A percentile compares a stretch with the other conserved stretches of the same genome.
These are phyloP conservation scores for Psilocybe cyanescens DNA, from an alignment of 768 basidiomycete species.

Conservation along the genomic window DNA sequence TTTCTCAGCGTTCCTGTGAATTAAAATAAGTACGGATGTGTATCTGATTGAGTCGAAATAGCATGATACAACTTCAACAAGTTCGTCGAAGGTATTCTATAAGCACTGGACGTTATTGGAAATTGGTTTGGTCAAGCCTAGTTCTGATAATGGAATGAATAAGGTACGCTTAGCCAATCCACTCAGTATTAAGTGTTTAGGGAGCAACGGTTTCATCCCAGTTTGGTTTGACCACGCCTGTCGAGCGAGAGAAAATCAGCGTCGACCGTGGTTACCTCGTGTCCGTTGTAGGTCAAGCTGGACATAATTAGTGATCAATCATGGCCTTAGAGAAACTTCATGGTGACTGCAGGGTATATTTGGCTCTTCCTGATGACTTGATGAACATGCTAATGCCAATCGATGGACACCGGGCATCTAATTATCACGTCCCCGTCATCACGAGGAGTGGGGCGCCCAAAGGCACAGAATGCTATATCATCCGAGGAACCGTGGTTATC, in stretches of 20 bases:
- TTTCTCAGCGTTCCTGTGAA: background rate
- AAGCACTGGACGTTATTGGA: background rate
- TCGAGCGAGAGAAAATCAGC: conserved; percentile 11
- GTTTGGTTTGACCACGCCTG: conserved; percentile 3
- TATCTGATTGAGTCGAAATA: background rate
- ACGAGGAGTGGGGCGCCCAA: conserved; percentile 13
- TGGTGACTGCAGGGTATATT: background rate
- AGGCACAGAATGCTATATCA: conserved; percentile 15
- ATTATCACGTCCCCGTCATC: conserved; percentile 11
- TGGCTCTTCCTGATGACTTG: conserved; percentile 18
- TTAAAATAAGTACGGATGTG: background rate
- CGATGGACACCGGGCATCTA: conserved; percentile 15
- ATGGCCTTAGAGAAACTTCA: background rate
- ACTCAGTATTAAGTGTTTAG: background rate
- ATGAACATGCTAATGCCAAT: conserved; percentile 17
- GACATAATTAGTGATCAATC: conserved; percentile 18
- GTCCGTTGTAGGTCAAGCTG: conserved; percentile 12
- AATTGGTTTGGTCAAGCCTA: background rate
- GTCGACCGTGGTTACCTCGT: conserved; percentile 13
- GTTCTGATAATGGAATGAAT: too few relatives aligned
- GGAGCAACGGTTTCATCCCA: background rate
- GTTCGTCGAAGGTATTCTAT: too few relatives aligned
- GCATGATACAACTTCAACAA: too few relatives aligned
- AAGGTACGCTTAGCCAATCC: too few relatives aligned
- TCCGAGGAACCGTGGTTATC: conserved; percentile 9